Evolutionary conservation across 495 filamentous ascomycete genomes (phyloP).

Genomic region (Tuber magnatum): DNA sequence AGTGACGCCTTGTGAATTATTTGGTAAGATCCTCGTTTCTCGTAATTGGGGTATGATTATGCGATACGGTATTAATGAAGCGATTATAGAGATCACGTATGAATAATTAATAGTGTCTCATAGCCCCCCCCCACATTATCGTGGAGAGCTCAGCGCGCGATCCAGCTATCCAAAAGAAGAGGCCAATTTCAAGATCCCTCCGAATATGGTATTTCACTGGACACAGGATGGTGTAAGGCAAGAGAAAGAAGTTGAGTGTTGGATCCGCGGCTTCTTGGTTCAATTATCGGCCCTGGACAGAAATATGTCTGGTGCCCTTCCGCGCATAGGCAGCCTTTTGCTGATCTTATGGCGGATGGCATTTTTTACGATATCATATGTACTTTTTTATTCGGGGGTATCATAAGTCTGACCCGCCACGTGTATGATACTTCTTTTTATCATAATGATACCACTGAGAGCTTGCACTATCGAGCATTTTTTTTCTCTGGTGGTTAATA

Average conservation of each 20-base stretch:
- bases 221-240: not conserved
- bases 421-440: no score
- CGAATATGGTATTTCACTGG: not conserved
- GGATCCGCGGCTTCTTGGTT: no score
- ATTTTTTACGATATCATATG: no score
- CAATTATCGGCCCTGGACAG: no score
- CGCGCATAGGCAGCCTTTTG: no score
- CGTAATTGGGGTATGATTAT: not conserved
- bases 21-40: not conserved
- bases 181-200: not conserved
- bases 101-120: not conserved
- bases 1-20: not conserved
- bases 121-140: not conserved
- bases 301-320: no score
- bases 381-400: no score
- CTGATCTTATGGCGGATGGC: no score
- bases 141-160: not conserved
- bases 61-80: not conserved
- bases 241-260: not conserved
- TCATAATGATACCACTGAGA: no score
- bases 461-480: no score
- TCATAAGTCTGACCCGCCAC: no score
- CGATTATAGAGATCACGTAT: not conserved
- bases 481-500: no score
- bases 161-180: not conserved